Evolutionary conservation across 2,329 filamentous ascomycete species (phyloP), one percentile per base, ranked within the genome.

Genomic region (Pseudogymnoascus sp.): DNA sequence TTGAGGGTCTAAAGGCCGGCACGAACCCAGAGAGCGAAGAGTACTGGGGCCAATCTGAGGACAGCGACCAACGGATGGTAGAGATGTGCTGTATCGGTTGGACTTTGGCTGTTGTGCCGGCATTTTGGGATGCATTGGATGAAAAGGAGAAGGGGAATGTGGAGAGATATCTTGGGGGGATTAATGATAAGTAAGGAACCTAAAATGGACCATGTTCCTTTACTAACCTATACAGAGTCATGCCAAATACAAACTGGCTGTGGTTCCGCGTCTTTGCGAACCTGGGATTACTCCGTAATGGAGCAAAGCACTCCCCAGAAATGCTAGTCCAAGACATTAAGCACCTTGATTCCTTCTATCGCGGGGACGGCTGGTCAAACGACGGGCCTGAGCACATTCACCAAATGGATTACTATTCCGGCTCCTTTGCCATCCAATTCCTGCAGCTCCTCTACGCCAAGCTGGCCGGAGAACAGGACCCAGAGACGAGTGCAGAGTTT

Each of bases 231-330:
- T 12, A 18, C 10, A 80, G 80, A 69, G 91, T 88, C 65, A 92
- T 92, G 83, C 83, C 82, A 1, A 82, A 85, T 69, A 84, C 82
- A 18, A 82, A 81, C 66, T 87, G 87, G 88, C 80, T 92, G 3
- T 93, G 90, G 90, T 93, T 93, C 72, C 84, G 90, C 40, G 88
- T 93, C 4, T 93, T 93, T 71, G 89, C 89, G 40, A 93, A 93
- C 68, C 80, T 93, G 0, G 89, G 89, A 0, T 75, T 92, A 35
- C 88, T 88, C 71, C 89, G 87, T 68, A 90, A 91, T 68, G 87
- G 87, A 1, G 89, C 86, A 0, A 82, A 82, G 59, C 90, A 87
- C 75, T 89, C 87, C 0, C 84, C 88, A 66, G 80, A 85, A 50
- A 81, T 86, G 21, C 81, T 92, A 21, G 86, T 90, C 63, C 84